These are phyloP conservation scores for Dactylorhiza incarnata DNA, from an alignment of 106 monocot genomes.

Conservation along the genomic window DNA sequence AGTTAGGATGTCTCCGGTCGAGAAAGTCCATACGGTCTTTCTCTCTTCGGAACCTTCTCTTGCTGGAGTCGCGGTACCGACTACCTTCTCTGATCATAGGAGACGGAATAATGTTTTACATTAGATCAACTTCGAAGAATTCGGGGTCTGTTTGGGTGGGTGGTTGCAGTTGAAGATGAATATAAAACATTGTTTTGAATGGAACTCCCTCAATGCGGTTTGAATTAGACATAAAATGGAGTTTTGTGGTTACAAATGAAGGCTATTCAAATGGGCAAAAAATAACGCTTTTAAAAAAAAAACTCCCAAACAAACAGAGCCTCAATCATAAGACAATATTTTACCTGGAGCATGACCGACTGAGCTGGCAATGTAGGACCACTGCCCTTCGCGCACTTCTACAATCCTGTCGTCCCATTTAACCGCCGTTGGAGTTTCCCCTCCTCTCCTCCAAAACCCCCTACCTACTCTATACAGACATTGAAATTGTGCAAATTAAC, in stretches of 20 bases:
- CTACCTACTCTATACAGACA: slow-evolving; percentile 73
- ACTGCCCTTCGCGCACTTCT: slow-evolving; percentile 80
- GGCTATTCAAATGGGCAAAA: too few relatives aligned
- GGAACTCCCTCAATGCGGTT: too few relatives aligned
- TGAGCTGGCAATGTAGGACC: slow-evolving; percentile 85
- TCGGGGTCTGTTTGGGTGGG: neutral
- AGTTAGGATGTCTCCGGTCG: slow-evolving; percentile 66
- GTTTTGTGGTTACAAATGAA: neutral
- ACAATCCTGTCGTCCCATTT: slow-evolving; percentile 80
- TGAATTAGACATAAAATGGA: too few relatives aligned
- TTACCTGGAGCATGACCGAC: slow-evolving; percentile 79
- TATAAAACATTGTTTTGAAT: too few relatives aligned
- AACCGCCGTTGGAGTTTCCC: slow-evolving; percentile 68
- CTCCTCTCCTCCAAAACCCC: slow-evolving; percentile 97
- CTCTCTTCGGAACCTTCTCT: slow-evolving; percentile 36
- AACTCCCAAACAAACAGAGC: neutral
- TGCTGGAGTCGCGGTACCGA: slow-evolving; percentile 57
- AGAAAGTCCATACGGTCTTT: slow-evolving; percentile 54
- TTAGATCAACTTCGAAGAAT: neutral
- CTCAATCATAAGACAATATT: neutral
- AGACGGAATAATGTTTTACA: neutral
- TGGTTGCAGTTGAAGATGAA: too few relatives aligned
- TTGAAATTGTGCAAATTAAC: slow-evolving; percentile 1
- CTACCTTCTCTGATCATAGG: slow-evolving; percentile 51
- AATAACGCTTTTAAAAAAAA: too few relatives aligned